Conservation (phyloP, 1,284 basidiomycete genomes). For the Hemileccinum hortonii region DNA sequence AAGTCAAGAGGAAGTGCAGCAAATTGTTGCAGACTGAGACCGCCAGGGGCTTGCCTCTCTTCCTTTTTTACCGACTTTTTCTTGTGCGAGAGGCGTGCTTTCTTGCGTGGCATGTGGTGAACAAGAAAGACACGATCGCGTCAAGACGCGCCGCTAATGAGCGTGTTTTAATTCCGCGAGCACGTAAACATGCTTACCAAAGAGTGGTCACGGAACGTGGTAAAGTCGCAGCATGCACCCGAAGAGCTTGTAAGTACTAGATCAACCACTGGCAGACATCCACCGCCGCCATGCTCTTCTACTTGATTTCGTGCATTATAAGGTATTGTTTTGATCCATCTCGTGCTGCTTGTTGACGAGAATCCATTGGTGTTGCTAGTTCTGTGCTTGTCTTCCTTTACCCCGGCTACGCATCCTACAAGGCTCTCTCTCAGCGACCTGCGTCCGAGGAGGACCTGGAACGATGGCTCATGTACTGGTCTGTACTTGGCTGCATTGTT, state of each 20-base stretch:
- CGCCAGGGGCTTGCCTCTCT: neutral
- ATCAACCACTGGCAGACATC: conserved; percentile 1
- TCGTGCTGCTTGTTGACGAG: neutral
- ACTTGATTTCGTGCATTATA: conserved; percentile 44
- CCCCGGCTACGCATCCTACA: conserved; percentile 85
- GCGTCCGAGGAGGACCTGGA: conserved; percentile 78
- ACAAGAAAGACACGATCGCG: conserved; percentile 15
- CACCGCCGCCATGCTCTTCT: conserved; percentile 46
- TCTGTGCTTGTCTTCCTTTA: conserved; percentile 75
- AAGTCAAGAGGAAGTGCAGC: conserved; percentile 6
- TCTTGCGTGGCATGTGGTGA: conserved; percentile 25
- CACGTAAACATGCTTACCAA: conserved; percentile 28
- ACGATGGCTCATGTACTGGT: conserved; percentile 90
- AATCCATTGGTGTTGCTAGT: conserved; percentile 37
- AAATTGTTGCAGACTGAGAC: conserved; percentile 18
- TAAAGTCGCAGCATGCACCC: neutral
- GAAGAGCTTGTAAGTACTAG: neutral
- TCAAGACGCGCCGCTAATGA: conserved; percentile 27
- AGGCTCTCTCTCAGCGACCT: conserved; percentile 75
- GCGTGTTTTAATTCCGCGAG: conserved; percentile 17
- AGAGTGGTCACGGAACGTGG: conserved; percentile 11
- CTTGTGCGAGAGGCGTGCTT: conserved; percentile 16
- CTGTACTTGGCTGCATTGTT: conserved; percentile 75
- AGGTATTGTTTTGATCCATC: conserved; percentile 32
- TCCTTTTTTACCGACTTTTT: conserved; percentile 13